Evolutionary conservation across 2,329 filamentous ascomycete species (phyloP).

Genomic region (Pseudophaeomoniella oleicola): DNA sequence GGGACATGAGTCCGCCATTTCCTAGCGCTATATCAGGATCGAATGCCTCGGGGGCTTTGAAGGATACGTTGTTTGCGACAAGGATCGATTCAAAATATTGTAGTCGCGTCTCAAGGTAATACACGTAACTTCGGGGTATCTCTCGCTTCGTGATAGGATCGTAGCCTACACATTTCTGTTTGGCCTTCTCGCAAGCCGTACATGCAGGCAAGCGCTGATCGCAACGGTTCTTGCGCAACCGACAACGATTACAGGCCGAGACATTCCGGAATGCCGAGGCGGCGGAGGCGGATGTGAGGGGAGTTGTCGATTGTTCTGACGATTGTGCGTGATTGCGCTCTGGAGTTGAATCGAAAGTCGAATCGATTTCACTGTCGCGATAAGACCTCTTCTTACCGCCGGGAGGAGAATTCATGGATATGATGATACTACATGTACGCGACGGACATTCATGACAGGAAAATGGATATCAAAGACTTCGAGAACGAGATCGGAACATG

Average conservation of each 20-base stretch:
- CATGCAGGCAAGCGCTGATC: conserved; percentile 88
- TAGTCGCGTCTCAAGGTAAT: conserved; percentile 79
- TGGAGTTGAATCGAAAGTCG: conserved; percentile 2
- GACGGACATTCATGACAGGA: no score
- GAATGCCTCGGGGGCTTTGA: conserved; percentile 56
- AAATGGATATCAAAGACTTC: no score
- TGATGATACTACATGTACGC: conserved; percentile 6
- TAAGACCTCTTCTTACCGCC: conserved; percentile 13
- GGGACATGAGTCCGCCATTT: conserved; percentile 1
- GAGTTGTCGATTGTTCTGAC: conserved; percentile 5
- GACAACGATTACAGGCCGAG: conserved; percentile 85
- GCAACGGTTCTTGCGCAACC: conserved; percentile 84
- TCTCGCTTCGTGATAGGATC: conserved; percentile 94
- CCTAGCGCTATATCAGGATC: conserved; percentile 29
- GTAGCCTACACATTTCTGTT: conserved; percentile 82
- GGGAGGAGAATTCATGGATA: conserved; percentile 6
- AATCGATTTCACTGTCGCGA: conserved; percentile 8
- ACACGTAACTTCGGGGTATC: conserved; percentile 86
- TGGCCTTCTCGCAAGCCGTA: conserved; percentile 83
- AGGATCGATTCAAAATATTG: conserved; percentile 70
- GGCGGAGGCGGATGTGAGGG: conserved; percentile 13
- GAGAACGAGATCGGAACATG: no score
- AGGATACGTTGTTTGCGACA: conserved; percentile 52
- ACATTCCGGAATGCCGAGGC: conserved; percentile 61
- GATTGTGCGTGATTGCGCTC: background rate